A percentile compares a stretch with the other conserved stretches of the same genome.
Evolutionary conservation across 2,329 filamentous ascomycete genomes (phyloP).

Genomic region (Zymoseptoria tritici): DNA sequence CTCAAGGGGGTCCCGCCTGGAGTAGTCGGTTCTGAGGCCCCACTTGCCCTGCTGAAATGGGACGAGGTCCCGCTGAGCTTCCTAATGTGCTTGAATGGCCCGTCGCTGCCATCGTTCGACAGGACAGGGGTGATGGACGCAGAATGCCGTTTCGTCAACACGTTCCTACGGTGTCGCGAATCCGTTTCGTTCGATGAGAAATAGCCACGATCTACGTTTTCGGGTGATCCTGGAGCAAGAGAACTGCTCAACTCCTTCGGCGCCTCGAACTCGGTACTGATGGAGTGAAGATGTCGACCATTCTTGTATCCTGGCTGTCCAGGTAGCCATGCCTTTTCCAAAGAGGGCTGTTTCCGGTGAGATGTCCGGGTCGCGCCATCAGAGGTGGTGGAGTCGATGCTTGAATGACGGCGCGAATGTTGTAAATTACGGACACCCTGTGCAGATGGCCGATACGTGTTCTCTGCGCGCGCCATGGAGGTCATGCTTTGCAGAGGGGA

Average conservation of each 20-base stretch:
- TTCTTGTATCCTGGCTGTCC: conserved; percentile 16
- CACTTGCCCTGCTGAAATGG: background rate
- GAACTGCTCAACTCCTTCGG: conserved; percentile 28
- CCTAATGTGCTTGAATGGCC: background rate
- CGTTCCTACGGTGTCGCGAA: conserved; percentile 40
- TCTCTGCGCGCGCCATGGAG: conserved; percentile 27
- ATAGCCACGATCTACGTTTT: conserved; percentile 78
- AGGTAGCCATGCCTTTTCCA: conserved; percentile 49
- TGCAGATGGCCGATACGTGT: conserved; percentile 27
- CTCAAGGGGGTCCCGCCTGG: background rate
- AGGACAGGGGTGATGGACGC: conserved; percentile 30
- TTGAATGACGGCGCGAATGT: conserved; percentile 80
- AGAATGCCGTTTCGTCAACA: conserved; percentile 61
- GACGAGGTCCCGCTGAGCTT: background rate
- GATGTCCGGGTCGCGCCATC: conserved; percentile 23
- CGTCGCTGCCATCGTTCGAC: conserved; percentile 57
- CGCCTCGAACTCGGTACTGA: conserved; percentile 16
- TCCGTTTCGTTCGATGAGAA: conserved; percentile 87
- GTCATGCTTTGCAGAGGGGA: conserved; percentile 28
- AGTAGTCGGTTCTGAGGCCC: background rate
- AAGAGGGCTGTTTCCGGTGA: conserved; percentile 51
- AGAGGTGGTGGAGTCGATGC: conserved; percentile 59
- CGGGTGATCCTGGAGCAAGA: conserved; percentile 26
- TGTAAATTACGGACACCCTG: conserved; percentile 48
- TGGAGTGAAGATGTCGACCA: conserved; percentile 17